Base-by-base conservation (phyloP, 202 grass and related monocot genomes). In the Schoenoplectus tabernaemontani region DNA sequence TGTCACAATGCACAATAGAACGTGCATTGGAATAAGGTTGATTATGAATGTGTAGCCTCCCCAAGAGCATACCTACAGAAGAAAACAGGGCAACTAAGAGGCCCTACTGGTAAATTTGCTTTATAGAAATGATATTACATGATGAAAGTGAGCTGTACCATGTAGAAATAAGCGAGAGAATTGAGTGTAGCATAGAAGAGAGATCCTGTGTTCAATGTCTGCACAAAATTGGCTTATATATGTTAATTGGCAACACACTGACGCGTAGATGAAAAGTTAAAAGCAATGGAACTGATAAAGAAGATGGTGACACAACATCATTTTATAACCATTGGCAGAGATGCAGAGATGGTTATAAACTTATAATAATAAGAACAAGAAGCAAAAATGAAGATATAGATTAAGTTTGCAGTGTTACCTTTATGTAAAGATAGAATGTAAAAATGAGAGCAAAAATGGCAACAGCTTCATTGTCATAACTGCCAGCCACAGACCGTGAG, bases 11-110 rank as follows among this genome's bases (percentile, higher is more conserved):
- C 96, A 99, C 71, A 99, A 68, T 16, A 99, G 90, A 59, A 99
- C 96, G 63, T 99, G 96, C 88, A 99, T 99, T 24, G 96, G 96
- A 67, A 99, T 99, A 81, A 99, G 92, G 81, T 99, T 99, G 66
- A 99, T 96, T 69, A 99, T 99, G 87, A 99, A 99, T 70, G 96
- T 99, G 85, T 99, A 99, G 39, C 96, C 96, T 89, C 96, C 96
- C 96, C 96, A 99, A 56, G 96, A 99, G 60, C 96, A 99, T 57
- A 99, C 96, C 96, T 99, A 62, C 1, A 88, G 88, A 87, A 82
- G 53, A 13, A 73, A 86, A 42, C 36, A 59, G 33, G 26, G 16
- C 9, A 64, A 51, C 60, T 46, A 33, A 9, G 7, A 28, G 48
- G 39, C 47, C 50, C 10, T 82, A 67, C 37, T 57, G 57, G 5